phyloP scores from a whole-genome alignment of 1,139 yeast species.

The Hyphopichia buzzinii region DNA sequence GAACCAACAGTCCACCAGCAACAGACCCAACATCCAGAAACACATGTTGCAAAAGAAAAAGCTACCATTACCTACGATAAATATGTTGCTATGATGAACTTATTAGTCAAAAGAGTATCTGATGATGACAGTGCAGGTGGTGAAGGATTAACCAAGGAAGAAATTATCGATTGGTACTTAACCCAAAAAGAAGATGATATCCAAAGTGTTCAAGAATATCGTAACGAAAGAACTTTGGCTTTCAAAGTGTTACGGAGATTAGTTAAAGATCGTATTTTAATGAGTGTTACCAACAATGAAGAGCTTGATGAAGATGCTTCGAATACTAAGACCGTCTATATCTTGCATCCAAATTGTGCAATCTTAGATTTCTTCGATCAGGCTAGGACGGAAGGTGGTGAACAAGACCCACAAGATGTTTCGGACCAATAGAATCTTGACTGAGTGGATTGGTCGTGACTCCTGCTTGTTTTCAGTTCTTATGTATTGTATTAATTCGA shows the following conservation, averaged over 20 bases:
- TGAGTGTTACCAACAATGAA: conserved; percentile 69
- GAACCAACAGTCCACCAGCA: conserved; percentile 5
- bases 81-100: conserved; percentile 79
- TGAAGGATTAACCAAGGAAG: conserved; percentile 69
- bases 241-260: conserved; percentile 79
- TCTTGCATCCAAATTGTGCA: conserved; percentile 89
- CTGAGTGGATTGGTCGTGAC: neutral
- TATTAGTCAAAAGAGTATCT: conserved; percentile 68
- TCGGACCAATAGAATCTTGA: neutral
- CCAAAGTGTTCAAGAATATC: conserved; percentile 67
- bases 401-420: conserved; percentile 14
- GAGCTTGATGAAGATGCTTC: conserved; percentile 18
- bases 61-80: conserved; percentile 78
- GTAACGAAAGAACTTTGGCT: conserved; percentile 68
- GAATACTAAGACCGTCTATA: conserved; percentile 47
- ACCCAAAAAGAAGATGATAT: conserved; percentile 71
- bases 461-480: neutral
- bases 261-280: conserved; percentile 80
- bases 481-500: neutral
- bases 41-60: conserved; percentile 12
- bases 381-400: conserved; percentile 17
- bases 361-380: conserved; percentile 59
- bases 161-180: conserved; percentile 78
- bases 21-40: conserved; percentile 4
- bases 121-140: conserved; percentile 54